Evolutionary conservation across 768 basidiomycete genomes (phyloP), one percentile per base, ranked within the genome.

Genomic region (Strobilomyces echinocephalus): DNA sequence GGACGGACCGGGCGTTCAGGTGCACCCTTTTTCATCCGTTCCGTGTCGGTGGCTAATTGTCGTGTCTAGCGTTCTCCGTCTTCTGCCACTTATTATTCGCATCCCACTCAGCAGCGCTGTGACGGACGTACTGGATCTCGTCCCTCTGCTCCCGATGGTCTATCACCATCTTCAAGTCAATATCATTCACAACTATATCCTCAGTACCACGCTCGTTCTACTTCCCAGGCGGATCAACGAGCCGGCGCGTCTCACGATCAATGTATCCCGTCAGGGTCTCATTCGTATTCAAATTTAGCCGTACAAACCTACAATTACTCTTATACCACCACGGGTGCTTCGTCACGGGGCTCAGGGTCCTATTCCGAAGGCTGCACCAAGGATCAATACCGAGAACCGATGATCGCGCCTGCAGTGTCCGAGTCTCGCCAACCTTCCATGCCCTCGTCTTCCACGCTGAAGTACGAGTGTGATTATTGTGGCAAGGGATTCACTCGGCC

Each of bases 401-500:
- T 50, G 52, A 36, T 26, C 39, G 46, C 50, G 21, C 44, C 54
- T 8, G 45, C 47, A 41, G 42, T 43, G 21, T 39, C 57, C 28
- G 69, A 62, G 38, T 21, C 50, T 11, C 56, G 57, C 31, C 62
- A 59, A 35, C 42, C 61, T 11, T 54, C 69, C 10, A 18, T 55
- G n/a, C 18, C 67, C 20, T 58, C 53, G 54, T 51, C 74, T 43
- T 70, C 78, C 20, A 49, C 69, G 16, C 62, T 76, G 50, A 87
- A 84, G 69, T 90, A 91, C 63, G 87, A 88, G 60, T 91, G 88
- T 63, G 71, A 67, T 31, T 88, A 86, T 68, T 91, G 88, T 66
- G 83, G 84, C 28, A 91, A 91, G 66, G 82, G 83, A 18, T 91
- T 91, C 71, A 90, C 80, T 63, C 79, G 88, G 24, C 88, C 88